A percentile compares a stretch with the other conserved stretches of the same genome.
Conservation (phyloP, 495 filamentous ascomycete genomes). For the Platismatia glauca region DNA sequence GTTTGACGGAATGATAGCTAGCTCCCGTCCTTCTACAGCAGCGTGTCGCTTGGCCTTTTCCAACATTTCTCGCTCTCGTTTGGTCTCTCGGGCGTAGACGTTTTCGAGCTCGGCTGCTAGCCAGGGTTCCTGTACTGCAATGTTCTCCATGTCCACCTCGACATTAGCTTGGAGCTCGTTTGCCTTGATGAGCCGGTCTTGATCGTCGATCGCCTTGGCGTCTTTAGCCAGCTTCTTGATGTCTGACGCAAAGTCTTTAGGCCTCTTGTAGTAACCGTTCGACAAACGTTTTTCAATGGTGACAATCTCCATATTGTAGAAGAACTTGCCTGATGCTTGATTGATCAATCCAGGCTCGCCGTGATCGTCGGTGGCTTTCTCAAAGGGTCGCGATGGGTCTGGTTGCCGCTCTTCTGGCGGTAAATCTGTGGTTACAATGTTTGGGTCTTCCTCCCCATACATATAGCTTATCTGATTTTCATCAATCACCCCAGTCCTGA, state of each 20-base stretch:
- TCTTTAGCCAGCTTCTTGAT: conserved; percentile 77
- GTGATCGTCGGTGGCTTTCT: conserved; percentile 62
- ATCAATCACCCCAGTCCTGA: conserved; percentile 70
- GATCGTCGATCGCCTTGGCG: conserved; percentile 63
- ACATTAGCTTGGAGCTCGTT: conserved; percentile 87
- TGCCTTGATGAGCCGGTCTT: conserved; percentile 68
- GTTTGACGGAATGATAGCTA: conserved; percentile 27
- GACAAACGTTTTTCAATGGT: conserved; percentile 90
- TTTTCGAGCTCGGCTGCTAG: conserved; percentile 61
- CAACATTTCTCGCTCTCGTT: conserved; percentile 54
- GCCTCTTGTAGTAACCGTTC: conserved; percentile 88
- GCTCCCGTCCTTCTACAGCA: conserved; percentile 34
- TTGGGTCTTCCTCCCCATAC: conserved; percentile 73
- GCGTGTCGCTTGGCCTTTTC: conserved; percentile 52
- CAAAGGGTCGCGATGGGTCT: conserved; percentile 58
- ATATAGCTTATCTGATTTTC: conserved; percentile 65
- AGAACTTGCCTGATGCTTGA: conserved; percentile 66
- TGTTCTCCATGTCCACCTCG: conserved; percentile 73
- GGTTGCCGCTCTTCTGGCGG: conserved; percentile 46
- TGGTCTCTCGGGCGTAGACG: conserved; percentile 64
- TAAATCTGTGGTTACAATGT: conserved; percentile 68
- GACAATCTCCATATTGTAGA: conserved; percentile 86
- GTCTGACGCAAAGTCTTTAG: conserved; percentile 78
- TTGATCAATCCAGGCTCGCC: conserved; percentile 64
- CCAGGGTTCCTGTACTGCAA: conserved; percentile 55